These are phyloP conservation scores for Aquilaria yunnanensis DNA, from an alignment of 345 rosid genomes.

Conservation along the genomic window DNA sequence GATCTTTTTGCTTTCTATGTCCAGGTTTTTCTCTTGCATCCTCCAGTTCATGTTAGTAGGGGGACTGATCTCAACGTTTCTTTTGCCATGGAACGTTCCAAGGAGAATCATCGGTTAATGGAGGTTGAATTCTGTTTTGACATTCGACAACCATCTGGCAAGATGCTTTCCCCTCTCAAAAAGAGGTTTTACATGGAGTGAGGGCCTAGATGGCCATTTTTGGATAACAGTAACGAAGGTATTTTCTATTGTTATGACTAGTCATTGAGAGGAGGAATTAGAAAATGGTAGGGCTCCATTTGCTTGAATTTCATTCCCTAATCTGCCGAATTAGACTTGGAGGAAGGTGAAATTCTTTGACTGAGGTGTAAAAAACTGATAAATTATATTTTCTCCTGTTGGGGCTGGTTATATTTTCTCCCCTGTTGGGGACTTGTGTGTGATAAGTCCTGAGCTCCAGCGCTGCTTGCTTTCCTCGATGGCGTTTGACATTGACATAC, in stretches of 20 bases:
- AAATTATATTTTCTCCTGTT: too few relatives aligned
- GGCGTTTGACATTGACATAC: too few relatives aligned
- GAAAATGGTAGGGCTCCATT: neutral
- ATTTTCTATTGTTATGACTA: neutral
- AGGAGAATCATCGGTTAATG: constrained; percentile 84
- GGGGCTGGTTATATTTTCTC: too few relatives aligned
- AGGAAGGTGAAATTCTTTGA: too few relatives aligned
- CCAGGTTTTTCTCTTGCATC: constrained; percentile 74
- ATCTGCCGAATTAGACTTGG: too few relatives aligned
- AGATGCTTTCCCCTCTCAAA: constrained; percentile 37
- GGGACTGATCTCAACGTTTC: constrained; percentile 57
- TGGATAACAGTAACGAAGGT: constrained; percentile 10
- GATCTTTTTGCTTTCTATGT: neutral
- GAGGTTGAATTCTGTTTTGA: constrained; percentile 71
- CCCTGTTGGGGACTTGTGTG: too few relatives aligned
- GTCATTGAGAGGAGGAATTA: neutral
- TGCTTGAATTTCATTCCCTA: neutral
- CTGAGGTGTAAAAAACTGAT: too few relatives aligned
- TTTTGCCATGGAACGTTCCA: constrained; percentile 77
- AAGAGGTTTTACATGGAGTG: constrained; percentile 72
- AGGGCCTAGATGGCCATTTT: constrained; percentile 18
- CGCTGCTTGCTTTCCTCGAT: too few relatives aligned
- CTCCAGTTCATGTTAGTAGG: constrained; percentile 36
- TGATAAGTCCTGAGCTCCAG: too few relatives aligned
- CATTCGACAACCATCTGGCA: constrained; percentile 47